Base-by-base conservation (phyloP, 176 grass and related monocot species). In the Carex pumila region DNA sequence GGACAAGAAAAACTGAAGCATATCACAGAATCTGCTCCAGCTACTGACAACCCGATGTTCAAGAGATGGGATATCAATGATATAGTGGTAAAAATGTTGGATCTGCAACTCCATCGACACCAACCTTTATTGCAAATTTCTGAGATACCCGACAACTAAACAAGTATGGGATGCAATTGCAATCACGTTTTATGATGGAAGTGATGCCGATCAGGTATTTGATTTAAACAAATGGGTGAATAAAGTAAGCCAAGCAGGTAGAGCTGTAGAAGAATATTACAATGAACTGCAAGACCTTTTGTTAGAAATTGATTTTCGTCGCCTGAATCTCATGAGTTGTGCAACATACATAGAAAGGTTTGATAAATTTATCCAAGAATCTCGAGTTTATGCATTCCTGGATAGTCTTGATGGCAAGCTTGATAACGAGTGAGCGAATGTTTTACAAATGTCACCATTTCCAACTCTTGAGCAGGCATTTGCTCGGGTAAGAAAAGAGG, bases 41-140 rank as follows among this genome's bases (percentile, higher is more conserved):
- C 22, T 0, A 0, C 0, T 0, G 1, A 1, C 0, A 0, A 17
- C 1, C 64, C 30, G 1, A 0, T 34, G 13, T 67, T 6, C 7
- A 1, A 13, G 3, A 31, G 4, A 15, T 68, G 65, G 65, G 65
- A 68, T 7, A 68, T 68, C 0, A 31, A 68, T 2, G 65, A 68
- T 10, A 68, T 31, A 0, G 12, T 68, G 1, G 65, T 37, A 68
- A 47, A 47, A 47, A 7, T n/a, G 45, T 47, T 47, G 7, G 45
- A 47, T 47, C 0, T 47, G 45, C 7, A 47, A 68, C 65, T 68
- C 65, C 1, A 12, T 68, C 2, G 65, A 68, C 1, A 2, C 3
- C 1, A 68, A 68, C 4, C 31, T 68, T 0, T 36, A 14, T 12
- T 30, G 31, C 65, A 68, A 68, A 3, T 79, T 50, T 11, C 31